Evolutionary conservation across 441 rosid species (phyloP).

Genomic region (Pelargonium fulgidum): DNA sequence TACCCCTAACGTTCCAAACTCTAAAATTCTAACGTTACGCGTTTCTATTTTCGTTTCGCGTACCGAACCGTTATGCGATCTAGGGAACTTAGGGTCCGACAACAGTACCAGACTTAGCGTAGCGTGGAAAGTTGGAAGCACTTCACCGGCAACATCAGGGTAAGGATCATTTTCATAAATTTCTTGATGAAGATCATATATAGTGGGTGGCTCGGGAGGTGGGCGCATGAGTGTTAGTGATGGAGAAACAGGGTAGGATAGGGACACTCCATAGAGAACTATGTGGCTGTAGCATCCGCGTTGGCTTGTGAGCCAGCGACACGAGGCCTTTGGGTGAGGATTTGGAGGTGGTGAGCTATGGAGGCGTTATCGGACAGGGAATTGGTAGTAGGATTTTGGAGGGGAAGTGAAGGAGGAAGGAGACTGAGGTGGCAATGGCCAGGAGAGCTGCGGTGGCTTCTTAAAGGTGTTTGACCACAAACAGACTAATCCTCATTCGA

Average conservation of each 20-base stretch:
- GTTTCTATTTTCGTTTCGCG: too few species aligned
- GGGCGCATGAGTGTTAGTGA: slow-evolving; percentile 36
- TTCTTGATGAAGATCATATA: slow-evolving; percentile 46
- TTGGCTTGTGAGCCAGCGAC: slow-evolving; percentile 69
- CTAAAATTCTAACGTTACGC: too few species aligned
- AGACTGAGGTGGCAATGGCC: slow-evolving; percentile 35
- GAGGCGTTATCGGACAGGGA: slow-evolving; percentile 59
- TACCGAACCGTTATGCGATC: too few species aligned
- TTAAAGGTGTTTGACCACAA: too few species aligned
- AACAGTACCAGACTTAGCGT: slow-evolving; percentile 64
- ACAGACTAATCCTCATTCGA: too few species aligned
- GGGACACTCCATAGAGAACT: slow-evolving; percentile 43
- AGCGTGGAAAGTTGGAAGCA: slow-evolving; percentile 65
- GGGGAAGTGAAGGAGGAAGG: slow-evolving; percentile 24
- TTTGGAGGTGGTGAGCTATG: slow-evolving; percentile 46
- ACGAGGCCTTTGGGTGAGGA: slow-evolving; percentile 75
- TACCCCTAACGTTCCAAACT: too few species aligned
- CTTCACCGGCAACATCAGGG: slow-evolving; percentile 46
- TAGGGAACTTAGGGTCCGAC: too few species aligned
- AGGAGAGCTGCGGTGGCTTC: slow-evolving; percentile 24
- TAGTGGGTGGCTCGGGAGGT: slow-evolving; percentile 22
- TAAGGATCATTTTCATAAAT: slow-evolving; percentile 47
- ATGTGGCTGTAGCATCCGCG: slow-evolving; percentile 51
- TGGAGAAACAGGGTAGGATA: slow-evolving; percentile 65
- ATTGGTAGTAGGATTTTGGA: slow-evolving; percentile 52